Base-by-base conservation (phyloP, 176 grass and related monocot species). In the Leersia perrieri region DNA sequence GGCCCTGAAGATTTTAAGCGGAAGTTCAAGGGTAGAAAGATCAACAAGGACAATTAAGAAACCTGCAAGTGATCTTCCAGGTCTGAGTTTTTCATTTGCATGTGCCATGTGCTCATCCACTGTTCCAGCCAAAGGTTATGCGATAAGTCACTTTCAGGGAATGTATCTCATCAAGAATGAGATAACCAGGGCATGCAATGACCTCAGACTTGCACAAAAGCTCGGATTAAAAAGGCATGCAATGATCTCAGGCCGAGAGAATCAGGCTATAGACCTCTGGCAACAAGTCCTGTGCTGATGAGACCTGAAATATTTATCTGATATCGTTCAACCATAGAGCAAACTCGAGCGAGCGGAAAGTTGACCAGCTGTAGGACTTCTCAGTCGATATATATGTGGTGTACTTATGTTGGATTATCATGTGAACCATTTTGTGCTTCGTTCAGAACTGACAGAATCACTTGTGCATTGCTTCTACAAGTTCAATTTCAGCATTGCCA, bases 1-100 rank as follows among this genome's bases (percentile, higher is more conserved):
- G 81, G 91, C 38, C 89, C 91, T 30, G 77, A 89, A 85, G 87
- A 97, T 80, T 94, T 94, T 33, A 94, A 79, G 25, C 9, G 13
- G 63, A 94, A 89, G 39, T 60, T 40, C 13, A 81, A 85, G 63
- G 73, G 33, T 27, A 85, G 61, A 92, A 77, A 66, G 40, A 60
- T 65, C 27, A 84, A 60, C 60, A 64, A 60, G 20, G 78, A 88
- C 51, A 62, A 32, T 41, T 85, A 38, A 77, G 15, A 76, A 70
- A 18, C 16, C 29, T 25, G 36, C 42, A 62, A 79, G 63, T 51
- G 42, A 44, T 78, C 16, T 69, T 60, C 58, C 29, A 80, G 39
- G 20, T 7, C 7, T 55, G 53, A 41, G 11, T 70, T 12, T 49
- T 78, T 47, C 33, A 1, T 29, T 28, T 5, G 18, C 40, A 41